Base-by-base conservation (phyloP, 768 basidiomycete genomes). In the Rhodocollybia butyracea region DNA sequence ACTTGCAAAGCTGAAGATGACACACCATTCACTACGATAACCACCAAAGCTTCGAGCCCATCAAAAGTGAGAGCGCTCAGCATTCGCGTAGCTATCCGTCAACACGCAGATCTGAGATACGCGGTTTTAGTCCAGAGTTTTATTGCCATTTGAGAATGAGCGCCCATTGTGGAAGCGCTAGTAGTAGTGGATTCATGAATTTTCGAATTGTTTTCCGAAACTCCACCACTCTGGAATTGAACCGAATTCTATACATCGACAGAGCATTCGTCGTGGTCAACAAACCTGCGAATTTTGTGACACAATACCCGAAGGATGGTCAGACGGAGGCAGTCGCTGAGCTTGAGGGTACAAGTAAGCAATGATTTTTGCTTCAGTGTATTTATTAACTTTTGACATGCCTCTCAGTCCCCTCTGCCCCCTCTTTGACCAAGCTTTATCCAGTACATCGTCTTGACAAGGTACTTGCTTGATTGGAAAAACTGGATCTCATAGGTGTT, bases 401-500 rank as follows among this genome's bases (percentile, higher is more conserved):
- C n/a, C n/a, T 52, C 8, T 15, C 41, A 51, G 53, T 42, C 19
- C 31, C 15, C 40, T 32, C 57, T 55, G 56, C 57, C 45, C 60
- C 60, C 61, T 53, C 55, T 72, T 80, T 53, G 69, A 73, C 47
- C 24, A 56, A 66, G n/a, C 84, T 80, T 6, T 71, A 72, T 51
- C 70, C 80, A 5, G 78, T 88, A 21, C 87, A 89, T 63, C 78
- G 87, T 13, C 74, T 89, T 4, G 86, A 88, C 70, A 85, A 84
- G 73, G 87, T 83, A 24, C 15, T 65, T 59, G 15, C 29, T 47
- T 31, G 21, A n/a, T 22, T 41, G n/a, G 34, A 22, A 15, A 11
- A 7, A 15, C 39, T 13, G 17, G 27, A 22, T 4, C 36, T 39
- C 5, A 40, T n/a, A n/a, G 36, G 36, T 34, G 19, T 13, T 36